A percentile compares a stretch with the other conserved stretches of the same genome.
These are phyloP conservation scores for Telfairia occidentalis DNA, from an alignment of 331 rosid species.

Conservation along the genomic window DNA sequence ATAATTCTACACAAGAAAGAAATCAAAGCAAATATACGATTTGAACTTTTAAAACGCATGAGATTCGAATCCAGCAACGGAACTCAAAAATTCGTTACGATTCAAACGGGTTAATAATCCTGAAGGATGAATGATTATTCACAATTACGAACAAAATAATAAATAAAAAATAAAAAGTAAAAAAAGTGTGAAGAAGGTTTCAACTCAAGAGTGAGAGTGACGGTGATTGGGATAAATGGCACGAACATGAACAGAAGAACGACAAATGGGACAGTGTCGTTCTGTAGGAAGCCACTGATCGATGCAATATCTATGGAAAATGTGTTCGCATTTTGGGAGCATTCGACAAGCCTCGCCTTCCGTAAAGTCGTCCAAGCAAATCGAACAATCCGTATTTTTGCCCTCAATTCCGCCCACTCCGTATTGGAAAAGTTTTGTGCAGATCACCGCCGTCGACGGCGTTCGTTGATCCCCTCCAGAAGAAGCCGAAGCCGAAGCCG, in stretches of 20 bases:
- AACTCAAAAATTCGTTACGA: background rate
- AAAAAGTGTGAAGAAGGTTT: no score
- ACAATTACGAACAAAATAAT: background rate
- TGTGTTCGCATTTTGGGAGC: background rate
- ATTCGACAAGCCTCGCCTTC: conserved; percentile 1
- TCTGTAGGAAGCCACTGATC: background rate
- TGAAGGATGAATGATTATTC: background rate
- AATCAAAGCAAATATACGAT: background rate
- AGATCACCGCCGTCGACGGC: background rate
- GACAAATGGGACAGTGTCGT: background rate
- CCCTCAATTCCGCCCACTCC: background rate
- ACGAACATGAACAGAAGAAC: conserved; percentile 1
- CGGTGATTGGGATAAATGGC: background rate
- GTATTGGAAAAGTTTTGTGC: background rate
- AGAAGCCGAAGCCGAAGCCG: background rate
- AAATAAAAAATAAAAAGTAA: background rate
- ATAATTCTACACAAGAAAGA: background rate
- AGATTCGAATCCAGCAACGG: background rate
- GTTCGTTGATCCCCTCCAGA: background rate
- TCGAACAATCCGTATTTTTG: background rate
- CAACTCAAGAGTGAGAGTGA: no score
- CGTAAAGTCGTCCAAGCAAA: background rate
- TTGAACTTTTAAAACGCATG: background rate
- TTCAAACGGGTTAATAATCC: background rate
- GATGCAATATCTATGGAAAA: conserved; percentile 3